Conservation (phyloP, 1,284 basidiomycete genomes). For the Ustilago tritici region DNA sequence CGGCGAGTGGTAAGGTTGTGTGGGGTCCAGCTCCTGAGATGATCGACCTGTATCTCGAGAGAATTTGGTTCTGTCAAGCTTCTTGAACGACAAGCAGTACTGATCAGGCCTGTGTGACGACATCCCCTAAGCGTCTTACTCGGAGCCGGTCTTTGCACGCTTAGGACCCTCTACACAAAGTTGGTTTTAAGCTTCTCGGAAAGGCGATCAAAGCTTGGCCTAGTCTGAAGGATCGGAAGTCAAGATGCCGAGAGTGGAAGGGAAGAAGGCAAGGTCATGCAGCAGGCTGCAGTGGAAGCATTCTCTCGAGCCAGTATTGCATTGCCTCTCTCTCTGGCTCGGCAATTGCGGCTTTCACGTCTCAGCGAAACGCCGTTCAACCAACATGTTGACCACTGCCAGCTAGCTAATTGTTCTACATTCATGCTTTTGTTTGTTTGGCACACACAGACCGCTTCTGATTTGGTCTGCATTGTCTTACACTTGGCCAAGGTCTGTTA, state of each 20-base stretch:
- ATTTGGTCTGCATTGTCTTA: neutral
- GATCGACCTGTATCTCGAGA: too few relatives aligned
- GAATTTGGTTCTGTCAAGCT: too few relatives aligned
- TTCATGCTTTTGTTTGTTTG: too few relatives aligned
- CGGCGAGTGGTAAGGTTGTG: too few relatives aligned
- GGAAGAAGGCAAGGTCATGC: neutral
- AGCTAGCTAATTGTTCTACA: too few relatives aligned
- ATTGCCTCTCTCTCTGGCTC: neutral
- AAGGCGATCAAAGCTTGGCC: neutral
- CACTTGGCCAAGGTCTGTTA: too few relatives aligned
- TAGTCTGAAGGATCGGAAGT: neutral
- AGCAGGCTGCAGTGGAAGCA: constrained; percentile 13
- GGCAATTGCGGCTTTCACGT: constrained; percentile 13
- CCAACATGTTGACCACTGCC: neutral
- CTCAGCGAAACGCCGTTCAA: neutral
- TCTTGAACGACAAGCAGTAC: too few relatives aligned
- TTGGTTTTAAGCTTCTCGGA: neutral
- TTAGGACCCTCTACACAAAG: neutral
- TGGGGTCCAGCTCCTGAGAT: too few relatives aligned
- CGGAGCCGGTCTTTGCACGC: neutral
- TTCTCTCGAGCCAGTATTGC: constrained; percentile 2
- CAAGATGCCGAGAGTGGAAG: constrained; percentile 3
- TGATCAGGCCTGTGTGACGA: neutral
- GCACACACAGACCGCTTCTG: neutral
- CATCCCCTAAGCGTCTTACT: neutral